Base-by-base conservation (phyloP, 2,329 filamentous ascomycete genomes). In the Apiospora kogelbergensis region DNA sequence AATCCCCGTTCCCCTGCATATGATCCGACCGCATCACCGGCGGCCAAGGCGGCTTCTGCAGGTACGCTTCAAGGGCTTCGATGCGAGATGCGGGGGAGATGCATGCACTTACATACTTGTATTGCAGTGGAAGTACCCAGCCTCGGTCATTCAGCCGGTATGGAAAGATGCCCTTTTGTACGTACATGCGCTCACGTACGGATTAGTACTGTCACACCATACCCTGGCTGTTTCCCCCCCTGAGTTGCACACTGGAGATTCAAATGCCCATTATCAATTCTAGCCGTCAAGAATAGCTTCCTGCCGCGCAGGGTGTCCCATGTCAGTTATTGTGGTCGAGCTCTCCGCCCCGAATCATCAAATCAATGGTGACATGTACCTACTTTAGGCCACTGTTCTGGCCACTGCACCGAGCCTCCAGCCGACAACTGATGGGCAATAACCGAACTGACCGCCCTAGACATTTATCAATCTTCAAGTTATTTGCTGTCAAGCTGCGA, bases 1-100 rank as follows among this genome's bases (percentile, higher is more conserved):
- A n/a, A 60, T 60, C 53, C 53, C 53, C 53, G 30, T 60, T 60
- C 53, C 53, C 53, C 53, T 60, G 53, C 53, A 60, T 60, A 57
- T n/a, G 26, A 60, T 33, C 20, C n/a, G 53, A 60, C 53, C 53
- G 48, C 48, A 60, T 60, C 53, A 60, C 53, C 17, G 53, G 26
- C 33, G 53, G 53, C 53, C 53, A 60, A 60, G 53, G 53, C 53
- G 53, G 53, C 53, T 60, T 60, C 53, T 60, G 53, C 53, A 60
- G 53, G 53, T 60, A 60, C 53, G 30, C 53, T 60, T 60, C 53
- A 37, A 37, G 53, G 53, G 30, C 53, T 37, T n/a, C 33, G 48
- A 57, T 57, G 48, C 15, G 26, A 60, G 53, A 60, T 60, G 53
- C 53, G 53, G 53, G 53, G 53, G 53, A 57, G 53, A 57, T 33